Base-by-base conservation (phyloP, 139 green algal genomes). In the Picochlorum sp. region DNA sequence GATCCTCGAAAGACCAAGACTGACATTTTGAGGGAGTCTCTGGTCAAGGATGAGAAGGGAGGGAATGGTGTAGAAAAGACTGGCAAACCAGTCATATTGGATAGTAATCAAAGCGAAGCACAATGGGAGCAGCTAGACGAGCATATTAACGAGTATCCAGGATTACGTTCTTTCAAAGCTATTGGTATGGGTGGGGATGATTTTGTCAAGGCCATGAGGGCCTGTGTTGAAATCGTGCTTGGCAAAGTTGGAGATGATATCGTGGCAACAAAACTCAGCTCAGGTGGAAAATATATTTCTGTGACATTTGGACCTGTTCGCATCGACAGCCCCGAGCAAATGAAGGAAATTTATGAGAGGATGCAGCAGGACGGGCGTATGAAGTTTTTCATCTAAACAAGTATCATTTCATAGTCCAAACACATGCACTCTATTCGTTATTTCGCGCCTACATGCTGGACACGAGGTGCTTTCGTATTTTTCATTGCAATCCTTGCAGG, bases 91-190 rank as follows among this genome's bases (percentile, higher is more conserved):
- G 30, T 83, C 1, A 73, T 83, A 13, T 21, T 83, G 14, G 76
- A 73, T 34, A 54, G 51, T 21, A 65, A 76, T n/a, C 47, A 63
- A 8, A 68, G 67, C 8, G 60, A 72, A 44, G 62, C 67, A 34
- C 65, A 65, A 34, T 83, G 76, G 76, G 49, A 63, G 20, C 69
- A 83, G 41, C 60, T 83, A 45, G 76, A 83, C 49, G 15, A 51
- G n/a, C 45, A 81, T 63, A 74, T 81, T 1, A 82, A 82, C 41
- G 57, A 70, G 38, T 83, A 83, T 30, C 77, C 77, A 5, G 62
- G 56, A 5, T 10, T 76, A 26, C 60, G 76, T 7, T 73, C 62
- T 26, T 83, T 83, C 57, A 81, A 83, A 60, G 65, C 68, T 23
- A 78, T 83, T 20, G 77, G 77, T 23, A 45, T 45, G 0, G 75